These are phyloP conservation scores for Tolypocladium nubicola DNA, from an alignment of 2,329 filamentous ascomycete species.

Conservation along the genomic window DNA sequence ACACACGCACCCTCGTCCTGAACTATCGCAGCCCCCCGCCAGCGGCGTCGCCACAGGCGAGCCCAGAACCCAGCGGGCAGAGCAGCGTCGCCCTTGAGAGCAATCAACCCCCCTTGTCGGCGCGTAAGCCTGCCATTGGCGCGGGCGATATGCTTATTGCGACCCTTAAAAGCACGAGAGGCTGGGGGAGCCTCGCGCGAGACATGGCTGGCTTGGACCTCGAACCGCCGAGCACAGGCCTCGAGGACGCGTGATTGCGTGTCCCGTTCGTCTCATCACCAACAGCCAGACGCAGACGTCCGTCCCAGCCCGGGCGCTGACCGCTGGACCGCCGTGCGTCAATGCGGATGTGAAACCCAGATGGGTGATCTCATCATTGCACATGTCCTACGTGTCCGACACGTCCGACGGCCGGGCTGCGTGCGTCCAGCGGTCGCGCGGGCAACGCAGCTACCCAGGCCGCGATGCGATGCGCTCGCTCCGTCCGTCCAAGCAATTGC, in stretches of 20 bases:
- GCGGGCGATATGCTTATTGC: not conserved
- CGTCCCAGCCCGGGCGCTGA: not conserved
- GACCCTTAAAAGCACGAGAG: not conserved
- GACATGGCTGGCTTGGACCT: not conserved
- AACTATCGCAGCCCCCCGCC: not conserved
- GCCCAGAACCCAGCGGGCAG: constrained; percentile 1
- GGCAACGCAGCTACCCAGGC: not conserved
- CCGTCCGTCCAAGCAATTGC: not conserved
- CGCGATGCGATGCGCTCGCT: not conserved
- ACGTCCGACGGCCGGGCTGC: not conserved
- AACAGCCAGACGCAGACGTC: not conserved
- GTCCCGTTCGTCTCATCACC: not conserved
- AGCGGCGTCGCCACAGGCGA: constrained; percentile 1
- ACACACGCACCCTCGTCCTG: no score
- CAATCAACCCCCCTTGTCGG: not conserved
- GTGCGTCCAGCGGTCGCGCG: not conserved
- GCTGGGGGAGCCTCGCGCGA: not conserved
- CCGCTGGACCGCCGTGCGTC: not conserved
- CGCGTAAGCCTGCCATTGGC: not conserved
- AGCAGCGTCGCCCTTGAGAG: not conserved
- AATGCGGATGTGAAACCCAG: not conserved
- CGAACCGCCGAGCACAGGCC: not conserved
- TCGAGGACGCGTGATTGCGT: not conserved
- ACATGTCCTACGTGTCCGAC: not conserved
- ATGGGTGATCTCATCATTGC: not conserved